phyloP scores from a whole-genome alignment of 2,329 filamentous ascomycete genomes.

The Ophiocordyceps camponoti-leonardi region DNA sequence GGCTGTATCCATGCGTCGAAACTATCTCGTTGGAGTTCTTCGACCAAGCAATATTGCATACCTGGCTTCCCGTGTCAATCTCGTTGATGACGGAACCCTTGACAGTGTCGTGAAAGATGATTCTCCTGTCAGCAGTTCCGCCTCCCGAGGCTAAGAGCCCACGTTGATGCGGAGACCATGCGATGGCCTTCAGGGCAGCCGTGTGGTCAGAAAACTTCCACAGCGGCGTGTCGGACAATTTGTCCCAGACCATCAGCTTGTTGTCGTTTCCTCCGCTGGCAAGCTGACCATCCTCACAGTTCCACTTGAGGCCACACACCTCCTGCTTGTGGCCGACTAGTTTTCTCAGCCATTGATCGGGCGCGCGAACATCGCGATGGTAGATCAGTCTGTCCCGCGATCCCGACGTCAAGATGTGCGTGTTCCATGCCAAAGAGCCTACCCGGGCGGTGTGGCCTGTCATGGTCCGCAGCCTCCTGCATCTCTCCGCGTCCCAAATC shows the following conservation, averaged over 20 bases:
- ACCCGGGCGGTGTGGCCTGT: constrained; percentile 88
- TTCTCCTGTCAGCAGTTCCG: constrained; percentile 85
- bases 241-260: constrained; percentile 97
- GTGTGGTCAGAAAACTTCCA: constrained; percentile 93
- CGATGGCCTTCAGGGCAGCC: constrained; percentile 91
- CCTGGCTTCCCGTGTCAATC: constrained; percentile 91
- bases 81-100: constrained; percentile 70
- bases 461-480: constrained; percentile 81
- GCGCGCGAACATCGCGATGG: constrained; percentile 84
- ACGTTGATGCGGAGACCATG: constrained; percentile 93
- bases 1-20: constrained; percentile 89
- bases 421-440: constrained; percentile 91
- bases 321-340: constrained; percentile 94
- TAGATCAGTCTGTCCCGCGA: constrained; percentile 88
- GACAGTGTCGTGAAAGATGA: constrained; percentile 94
- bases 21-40: constrained; percentile 97
- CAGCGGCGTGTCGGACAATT: constrained; percentile 75
- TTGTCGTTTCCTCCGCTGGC: constrained; percentile 97
- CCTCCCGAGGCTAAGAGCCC: constrained; percentile 89
- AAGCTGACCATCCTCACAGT: constrained; percentile 85
- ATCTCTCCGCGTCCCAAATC: constrained; percentile 90
- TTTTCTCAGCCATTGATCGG: constrained; percentile 76
- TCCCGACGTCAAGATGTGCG: constrained; percentile 89
- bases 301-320: constrained; percentile 94
- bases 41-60: constrained; percentile 96